Evolutionary conservation across 2,329 filamentous ascomycete genomes (phyloP), one percentile per base, ranked within the genome.

Genomic region (Pyrenophora graminea): DNA sequence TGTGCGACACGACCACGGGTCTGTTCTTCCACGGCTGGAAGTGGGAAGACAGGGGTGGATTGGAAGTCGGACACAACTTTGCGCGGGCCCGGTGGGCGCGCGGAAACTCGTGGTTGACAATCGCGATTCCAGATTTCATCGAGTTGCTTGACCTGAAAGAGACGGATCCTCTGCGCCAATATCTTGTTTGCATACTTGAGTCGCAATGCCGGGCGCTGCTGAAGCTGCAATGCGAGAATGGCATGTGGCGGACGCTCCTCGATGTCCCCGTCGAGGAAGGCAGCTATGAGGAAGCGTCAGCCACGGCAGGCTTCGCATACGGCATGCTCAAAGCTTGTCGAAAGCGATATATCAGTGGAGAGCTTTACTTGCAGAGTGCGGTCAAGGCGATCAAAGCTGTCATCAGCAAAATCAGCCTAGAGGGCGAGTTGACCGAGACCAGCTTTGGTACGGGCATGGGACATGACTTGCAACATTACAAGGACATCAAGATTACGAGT

Each of bases 21-120:
- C 77, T 92, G 0, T 93, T 89, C 72, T 92, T 88, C 77, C 89
- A 93, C 71, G 89, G 89, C 23, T 93, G 89, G 89, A 87, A 86
- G 8, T 92, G 91, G 61, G 81, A 86, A 41, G 81, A 85, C 1
- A 82, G 82, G 27, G 66, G 68, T 7, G 87, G 85, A 0, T 63
- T 70, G 19, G 63, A 78, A 6, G 60, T 66, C 4, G 78, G 81
- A 2, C 81, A 84, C 60, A 83, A 84, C 58, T 84, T 83, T 58
- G 82, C 81, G 2, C 62, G 75, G 43, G 82, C 81, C 7, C 71
- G 80, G 31, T 84, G 82, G 82, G 82, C 80, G 10, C 70, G 82
- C n/a, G 82, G 82, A 15, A 90, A 90, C 67, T 81, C 79, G 55
- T 93, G 89, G 89, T 68, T 93, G 39, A 92, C 89, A 0, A 92